Percentiles rank a stretch among this genome's conserved stretches.
phyloP scores from a whole-genome alignment of 164 flowering plant genomes.

The Umbellularia californica region DNA sequence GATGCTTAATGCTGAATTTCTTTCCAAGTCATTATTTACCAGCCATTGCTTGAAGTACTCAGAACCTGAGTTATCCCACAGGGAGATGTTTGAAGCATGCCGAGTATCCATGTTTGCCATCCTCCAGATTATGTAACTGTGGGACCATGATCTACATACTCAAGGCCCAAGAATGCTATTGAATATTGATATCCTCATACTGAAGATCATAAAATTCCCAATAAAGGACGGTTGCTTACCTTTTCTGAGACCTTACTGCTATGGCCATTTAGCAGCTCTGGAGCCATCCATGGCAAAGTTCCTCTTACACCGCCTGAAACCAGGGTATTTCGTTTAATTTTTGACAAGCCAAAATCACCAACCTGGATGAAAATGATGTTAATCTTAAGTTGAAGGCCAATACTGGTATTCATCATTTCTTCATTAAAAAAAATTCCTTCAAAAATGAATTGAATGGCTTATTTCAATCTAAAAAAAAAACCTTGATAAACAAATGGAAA shows the following conservation, averaged over 20 bases:
- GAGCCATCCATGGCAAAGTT: constrained; percentile 99
- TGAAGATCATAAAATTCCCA: no score
- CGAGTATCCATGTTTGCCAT: no score
- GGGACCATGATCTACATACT: no score
- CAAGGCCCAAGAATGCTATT: no score
- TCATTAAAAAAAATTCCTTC: not conserved
- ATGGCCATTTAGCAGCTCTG: constrained; percentile 87
- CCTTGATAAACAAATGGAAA: not conserved
- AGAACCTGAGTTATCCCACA: no score
- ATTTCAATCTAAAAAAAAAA: not conserved
- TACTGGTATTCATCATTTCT: not conserved
- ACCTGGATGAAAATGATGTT: constrained; percentile 40
- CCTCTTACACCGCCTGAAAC: constrained; percentile 99
- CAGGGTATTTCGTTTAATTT: constrained; percentile 92
- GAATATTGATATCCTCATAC: no score
- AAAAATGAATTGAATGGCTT: not conserved
- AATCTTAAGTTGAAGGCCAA: not conserved
- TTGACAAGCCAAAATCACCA: constrained; percentile 96
- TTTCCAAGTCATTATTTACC: no score
- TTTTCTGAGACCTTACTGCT: constrained; percentile 97
- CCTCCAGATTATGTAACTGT: no score
- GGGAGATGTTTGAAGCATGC: no score
- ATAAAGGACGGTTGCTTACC: constrained; percentile 33
- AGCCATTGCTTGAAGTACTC: no score
- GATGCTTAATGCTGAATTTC: no score